phyloP scores from a whole-genome alignment of 495 filamentous ascomycete species.

The Penicillium dipodomyicola region DNA sequence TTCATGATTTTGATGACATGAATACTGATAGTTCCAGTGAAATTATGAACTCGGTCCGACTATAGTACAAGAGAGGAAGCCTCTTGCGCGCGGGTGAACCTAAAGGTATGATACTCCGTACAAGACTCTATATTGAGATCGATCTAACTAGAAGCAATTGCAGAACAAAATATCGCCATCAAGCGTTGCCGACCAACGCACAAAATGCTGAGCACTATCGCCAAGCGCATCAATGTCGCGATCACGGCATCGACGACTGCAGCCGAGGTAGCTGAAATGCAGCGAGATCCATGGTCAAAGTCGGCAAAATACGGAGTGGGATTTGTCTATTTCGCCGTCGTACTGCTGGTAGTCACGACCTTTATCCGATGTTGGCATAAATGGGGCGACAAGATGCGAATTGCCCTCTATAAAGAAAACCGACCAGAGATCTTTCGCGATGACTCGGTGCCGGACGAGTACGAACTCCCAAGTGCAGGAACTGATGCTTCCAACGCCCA shows the following conservation, averaged over 20 bases:
- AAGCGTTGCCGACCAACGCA: neutral
- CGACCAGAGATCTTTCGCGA: conserved; percentile 52
- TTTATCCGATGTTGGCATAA: conserved; percentile 73
- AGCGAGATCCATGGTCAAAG: conserved; percentile 72
- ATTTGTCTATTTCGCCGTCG: conserved; percentile 81
- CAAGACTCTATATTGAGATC: neutral
- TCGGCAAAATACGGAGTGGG: conserved; percentile 86
- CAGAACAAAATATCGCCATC: neutral
- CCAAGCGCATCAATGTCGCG: conserved; percentile 72
- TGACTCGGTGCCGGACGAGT: conserved; percentile 60
- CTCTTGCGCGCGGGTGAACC: neutral
- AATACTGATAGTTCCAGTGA: conserved; percentile 3
- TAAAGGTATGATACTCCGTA: conserved; percentile 1
- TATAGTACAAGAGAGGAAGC: conserved; percentile 11
- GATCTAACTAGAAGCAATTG: neutral
- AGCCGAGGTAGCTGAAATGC: conserved; percentile 68
- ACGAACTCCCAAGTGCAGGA: conserved; percentile 63
- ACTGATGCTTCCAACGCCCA: conserved; percentile 65
- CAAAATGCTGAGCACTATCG: conserved; percentile 25
- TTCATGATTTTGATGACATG: conserved; percentile 2
- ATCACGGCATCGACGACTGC: conserved; percentile 66
- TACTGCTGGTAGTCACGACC: conserved; percentile 61
- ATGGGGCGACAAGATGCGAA: conserved; percentile 84
- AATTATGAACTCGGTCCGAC: conserved; percentile 16
- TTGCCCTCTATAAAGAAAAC: conserved; percentile 77